These are phyloP conservation scores for Cercospora sp. DNA, from an alignment of 2,329 filamentous ascomycete genomes.

Conservation along the genomic window DNA sequence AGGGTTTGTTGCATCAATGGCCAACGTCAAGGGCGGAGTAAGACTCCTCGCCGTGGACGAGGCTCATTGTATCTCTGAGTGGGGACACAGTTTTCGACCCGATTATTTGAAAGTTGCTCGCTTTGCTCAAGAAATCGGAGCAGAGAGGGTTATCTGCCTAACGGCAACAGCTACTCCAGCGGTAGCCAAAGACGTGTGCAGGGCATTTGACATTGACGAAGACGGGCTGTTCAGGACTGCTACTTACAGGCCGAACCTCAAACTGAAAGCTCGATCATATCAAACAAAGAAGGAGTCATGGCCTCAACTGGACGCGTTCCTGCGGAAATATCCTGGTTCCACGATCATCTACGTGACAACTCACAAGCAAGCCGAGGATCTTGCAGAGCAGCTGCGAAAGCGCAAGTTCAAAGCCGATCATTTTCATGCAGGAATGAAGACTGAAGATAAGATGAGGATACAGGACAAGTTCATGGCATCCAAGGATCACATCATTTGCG, in stretches of 20 bases:
- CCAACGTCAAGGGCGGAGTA: slow-evolving; percentile 56
- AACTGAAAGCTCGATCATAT: slow-evolving; percentile 54
- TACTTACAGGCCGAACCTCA: slow-evolving; percentile 60
- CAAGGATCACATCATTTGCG: slow-evolving; percentile 82
- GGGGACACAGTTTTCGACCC: slow-evolving; percentile 27
- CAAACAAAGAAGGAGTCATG: slow-evolving; percentile 49
- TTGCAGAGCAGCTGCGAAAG: slow-evolving; percentile 67
- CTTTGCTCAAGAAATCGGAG: slow-evolving; percentile 57
- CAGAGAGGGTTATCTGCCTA: slow-evolving; percentile 61
- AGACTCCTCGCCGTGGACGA: slow-evolving; percentile 61
- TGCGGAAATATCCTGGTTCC: slow-evolving; percentile 55
- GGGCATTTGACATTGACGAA: slow-evolving; percentile 53
- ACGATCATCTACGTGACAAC: slow-evolving; percentile 63
- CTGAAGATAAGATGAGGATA: slow-evolving; percentile 66
- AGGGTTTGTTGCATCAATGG: slow-evolving; percentile 59
- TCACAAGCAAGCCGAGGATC: slow-evolving; percentile 65
- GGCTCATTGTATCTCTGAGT: slow-evolving; percentile 60
- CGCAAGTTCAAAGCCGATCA: slow-evolving; percentile 72
- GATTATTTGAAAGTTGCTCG: slow-evolving; percentile 59
- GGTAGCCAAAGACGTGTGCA: slow-evolving; percentile 58
- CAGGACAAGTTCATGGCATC: slow-evolving; percentile 84
- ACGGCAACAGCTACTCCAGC: slow-evolving; percentile 61
- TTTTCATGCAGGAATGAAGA: slow-evolving; percentile 80
- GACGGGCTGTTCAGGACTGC: slow-evolving; percentile 59
- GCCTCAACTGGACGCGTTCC: slow-evolving; percentile 50